These are phyloP conservation scores for Stachybotrys elegans DNA, from an alignment of 2,329 filamentous ascomycete species.

Conservation along the genomic window DNA sequence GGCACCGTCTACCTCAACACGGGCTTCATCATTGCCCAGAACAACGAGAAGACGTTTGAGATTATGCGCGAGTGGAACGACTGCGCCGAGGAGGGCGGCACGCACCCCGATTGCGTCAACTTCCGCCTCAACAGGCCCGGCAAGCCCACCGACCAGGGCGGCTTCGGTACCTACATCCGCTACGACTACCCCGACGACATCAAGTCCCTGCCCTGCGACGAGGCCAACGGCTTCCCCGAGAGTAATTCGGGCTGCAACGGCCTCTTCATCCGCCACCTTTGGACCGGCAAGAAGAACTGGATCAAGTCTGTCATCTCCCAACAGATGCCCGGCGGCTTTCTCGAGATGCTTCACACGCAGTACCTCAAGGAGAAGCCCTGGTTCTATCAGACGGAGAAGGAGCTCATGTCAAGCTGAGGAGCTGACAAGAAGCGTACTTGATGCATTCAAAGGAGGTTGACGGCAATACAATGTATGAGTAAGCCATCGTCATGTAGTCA, in stretches of 20 bases:
- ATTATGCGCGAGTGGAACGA: constrained; percentile 44
- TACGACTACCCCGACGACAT: constrained; percentile 37
- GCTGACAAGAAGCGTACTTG: too few species aligned
- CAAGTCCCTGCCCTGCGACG: constrained; percentile 32
- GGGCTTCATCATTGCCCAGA: constrained; percentile 49
- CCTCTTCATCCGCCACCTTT: constrained; percentile 37
- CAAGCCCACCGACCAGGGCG: constrained; percentile 36
- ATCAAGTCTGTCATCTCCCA: constrained; percentile 33
- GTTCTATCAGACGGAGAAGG: constrained; percentile 29
- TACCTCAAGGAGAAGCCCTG: constrained; percentile 25
- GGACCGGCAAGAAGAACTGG: constrained; percentile 34
- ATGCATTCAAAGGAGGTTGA: too few species aligned
- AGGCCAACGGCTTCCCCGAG: constrained; percentile 39
- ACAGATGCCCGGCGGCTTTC: constrained; percentile 29
- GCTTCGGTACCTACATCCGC: constrained; percentile 37
- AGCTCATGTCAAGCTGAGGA: constrained; percentile 26
- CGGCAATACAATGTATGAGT: too few species aligned
- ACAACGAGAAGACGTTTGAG: constrained; percentile 40
- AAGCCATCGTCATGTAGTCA: too few species aligned
- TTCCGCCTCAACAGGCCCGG: constrained; percentile 30
- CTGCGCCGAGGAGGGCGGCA: constrained; percentile 33
- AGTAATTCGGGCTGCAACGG: constrained; percentile 31
- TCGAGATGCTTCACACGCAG: constrained; percentile 30
- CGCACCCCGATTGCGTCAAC: constrained; percentile 31
- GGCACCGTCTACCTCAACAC: constrained; percentile 42